Evolutionary conservation across 768 basidiomycete genomes (phyloP).

Genomic region (Lactarius psammicola): DNA sequence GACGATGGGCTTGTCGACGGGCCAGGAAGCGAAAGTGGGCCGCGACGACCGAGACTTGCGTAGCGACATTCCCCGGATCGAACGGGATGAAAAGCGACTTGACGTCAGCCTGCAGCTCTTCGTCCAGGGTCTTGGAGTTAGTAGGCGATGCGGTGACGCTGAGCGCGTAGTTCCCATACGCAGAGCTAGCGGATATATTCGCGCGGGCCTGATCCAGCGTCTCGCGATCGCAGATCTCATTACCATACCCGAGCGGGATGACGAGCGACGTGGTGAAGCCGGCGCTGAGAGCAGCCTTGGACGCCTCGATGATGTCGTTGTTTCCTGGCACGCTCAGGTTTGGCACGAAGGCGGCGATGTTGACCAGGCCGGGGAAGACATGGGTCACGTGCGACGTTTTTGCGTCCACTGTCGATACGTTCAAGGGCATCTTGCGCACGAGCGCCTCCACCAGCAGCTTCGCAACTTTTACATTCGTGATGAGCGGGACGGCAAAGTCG

Average conservation of each 20-base stretch:
- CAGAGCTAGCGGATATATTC: conserved; percentile 53
- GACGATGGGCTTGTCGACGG: conserved; percentile 86
- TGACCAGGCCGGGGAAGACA: conserved; percentile 89
- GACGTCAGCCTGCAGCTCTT: conserved; percentile 74
- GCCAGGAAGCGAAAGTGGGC: conserved; percentile 90
- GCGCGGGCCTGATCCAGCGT: conserved; percentile 68
- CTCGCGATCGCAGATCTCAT: conserved; percentile 61
- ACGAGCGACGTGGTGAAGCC: conserved; percentile 88
- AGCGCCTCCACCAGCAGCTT: conserved; percentile 94
- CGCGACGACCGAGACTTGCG: conserved; percentile 72
- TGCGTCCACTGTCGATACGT: conserved; percentile 87
- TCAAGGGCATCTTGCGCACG: conserved; percentile 83
- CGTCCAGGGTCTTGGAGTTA: conserved; percentile 63
- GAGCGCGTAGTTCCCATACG: conserved; percentile 88
- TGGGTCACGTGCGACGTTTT: conserved; percentile 92
- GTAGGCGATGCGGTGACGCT: conserved; percentile 69
- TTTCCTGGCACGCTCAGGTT: conserved; percentile 53
- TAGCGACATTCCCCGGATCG: conserved; percentile 45
- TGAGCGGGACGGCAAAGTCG: conserved; percentile 94
- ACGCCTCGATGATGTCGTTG: conserved; percentile 62
- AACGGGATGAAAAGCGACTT: conserved; percentile 88
- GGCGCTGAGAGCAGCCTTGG: conserved; percentile 79
- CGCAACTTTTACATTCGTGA: conserved; percentile 98
- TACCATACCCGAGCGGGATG: conserved; percentile 64
- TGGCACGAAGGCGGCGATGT: conserved; percentile 85